Base-by-base conservation (phyloP, 805 yeast genomes). In the Saccharomycopsis lassenensis region DNA sequence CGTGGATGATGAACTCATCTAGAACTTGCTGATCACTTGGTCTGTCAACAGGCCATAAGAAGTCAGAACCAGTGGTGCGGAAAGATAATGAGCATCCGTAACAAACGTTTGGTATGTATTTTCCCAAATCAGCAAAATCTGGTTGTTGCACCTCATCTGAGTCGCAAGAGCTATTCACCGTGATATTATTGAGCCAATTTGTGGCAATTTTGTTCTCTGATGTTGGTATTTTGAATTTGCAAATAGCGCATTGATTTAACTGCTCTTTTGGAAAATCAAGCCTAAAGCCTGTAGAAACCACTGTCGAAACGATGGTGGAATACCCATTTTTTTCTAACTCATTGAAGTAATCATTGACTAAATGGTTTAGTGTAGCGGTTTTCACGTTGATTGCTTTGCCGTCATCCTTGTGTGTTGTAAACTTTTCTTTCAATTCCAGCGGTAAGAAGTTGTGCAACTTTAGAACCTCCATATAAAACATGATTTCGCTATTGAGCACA, bases 261-360 rank as follows among this genome's bases (percentile, higher is more conserved):
- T 45, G 37, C 5, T 45, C 31, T 18, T 40, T 47, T 1, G 67
- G 65, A 4, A 53, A 54, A 2, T 61, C 59, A 29, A 65, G 47
- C 39, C 63, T 64, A 31, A 61, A 66, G 3, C 67, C 67, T 1
- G 69, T 65, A 32, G 61, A 63, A 5, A 63, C 67, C 19, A 65
- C 71, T 1, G 70, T 63, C 1, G 69, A 63, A 4, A 67, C 67
- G 7, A 69, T 63, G 7, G 69, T 63, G 1, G 66, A 59, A 43
- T 65, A 65, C 3, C 71, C 71, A 16, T 37, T 40, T 7, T 58
- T 59, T 43, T 65, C 70, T n/a, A 65, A 50, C 30, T 54, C 55
- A 17, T 49, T 50, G 40, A 65, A 62, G 46, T 65, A 65, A 32
- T 62, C 54, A 8, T 62, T 54, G 7, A 64, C 58, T 24, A 64